Evolutionary conservation across 2,329 filamentous ascomycete species (phyloP).

Genomic region (Coniochaeta sp.): DNA sequence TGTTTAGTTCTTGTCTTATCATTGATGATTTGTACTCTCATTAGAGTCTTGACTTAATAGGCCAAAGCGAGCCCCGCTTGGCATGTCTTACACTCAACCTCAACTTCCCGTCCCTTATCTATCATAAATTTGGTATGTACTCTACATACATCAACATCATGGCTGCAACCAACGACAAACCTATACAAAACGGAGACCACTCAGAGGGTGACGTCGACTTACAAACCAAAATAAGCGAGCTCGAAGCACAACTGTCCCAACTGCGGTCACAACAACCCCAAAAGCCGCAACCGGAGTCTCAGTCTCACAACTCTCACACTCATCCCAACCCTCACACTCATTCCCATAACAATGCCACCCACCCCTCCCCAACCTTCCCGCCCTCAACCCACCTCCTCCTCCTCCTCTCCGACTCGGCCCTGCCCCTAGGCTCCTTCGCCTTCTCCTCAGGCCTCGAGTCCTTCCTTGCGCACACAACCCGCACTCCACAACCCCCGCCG

Average conservation of each 20-base stretch:
- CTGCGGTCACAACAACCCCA: neutral
- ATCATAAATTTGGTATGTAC: too few relatives aligned
- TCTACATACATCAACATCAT: neutral
- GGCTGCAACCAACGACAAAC: neutral
- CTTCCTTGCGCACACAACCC: conserved; percentile 59
- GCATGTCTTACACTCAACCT: neutral
- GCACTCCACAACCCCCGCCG: conserved; percentile 19
- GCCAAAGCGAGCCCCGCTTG: neutral
- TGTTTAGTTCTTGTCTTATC: too few relatives aligned
- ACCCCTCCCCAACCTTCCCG: conserved; percentile 6
- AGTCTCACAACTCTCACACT: neutral
- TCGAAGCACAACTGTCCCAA: conserved; percentile 33
- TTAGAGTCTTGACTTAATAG: neutral
- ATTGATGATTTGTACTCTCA: neutral
- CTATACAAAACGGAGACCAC: neutral
- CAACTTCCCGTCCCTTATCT: too few relatives aligned
- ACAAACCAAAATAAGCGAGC: conserved; percentile 48
- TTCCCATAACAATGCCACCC: too few relatives aligned
- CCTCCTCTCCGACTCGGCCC: conserved; percentile 74
- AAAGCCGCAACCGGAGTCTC: neutral
- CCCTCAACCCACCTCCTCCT: conserved; percentile 59
- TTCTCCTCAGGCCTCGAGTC: conserved; percentile 80
- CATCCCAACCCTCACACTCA: neutral
- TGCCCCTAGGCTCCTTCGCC: conserved; percentile 80
- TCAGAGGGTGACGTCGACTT: conserved; percentile 18